These are phyloP conservation scores for Ceratocystis diversiconidia DNA, from an alignment of 2,329 filamentous ascomycete species.

Conservation along the genomic window DNA sequence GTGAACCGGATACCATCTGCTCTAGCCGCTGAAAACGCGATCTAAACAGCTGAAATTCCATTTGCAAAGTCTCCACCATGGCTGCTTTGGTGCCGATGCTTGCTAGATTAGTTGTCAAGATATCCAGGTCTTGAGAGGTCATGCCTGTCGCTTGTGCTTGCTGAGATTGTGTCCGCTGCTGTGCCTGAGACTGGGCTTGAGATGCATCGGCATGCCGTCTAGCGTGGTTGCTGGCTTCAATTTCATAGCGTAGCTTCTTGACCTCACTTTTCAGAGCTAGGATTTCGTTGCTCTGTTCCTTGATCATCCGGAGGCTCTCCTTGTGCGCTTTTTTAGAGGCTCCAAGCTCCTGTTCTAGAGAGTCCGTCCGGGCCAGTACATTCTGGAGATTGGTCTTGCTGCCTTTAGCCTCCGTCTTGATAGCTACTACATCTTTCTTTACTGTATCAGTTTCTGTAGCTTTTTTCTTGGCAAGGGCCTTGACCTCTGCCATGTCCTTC, in stretches of 20 bases:
- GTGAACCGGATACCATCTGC: conserved; percentile 1
- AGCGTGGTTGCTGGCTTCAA: conserved; percentile 24
- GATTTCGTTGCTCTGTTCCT: conserved; percentile 21
- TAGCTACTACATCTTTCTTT: not conserved
- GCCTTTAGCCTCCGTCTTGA: not conserved
- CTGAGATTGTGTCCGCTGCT: conserved; percentile 10
- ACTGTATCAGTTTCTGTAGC: not conserved
- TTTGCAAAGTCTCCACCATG: conserved; percentile 29
- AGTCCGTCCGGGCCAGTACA: not conserved
- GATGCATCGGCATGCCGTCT: conserved; percentile 24
- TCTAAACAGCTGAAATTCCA: conserved; percentile 31
- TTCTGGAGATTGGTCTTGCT: conserved; percentile 2
- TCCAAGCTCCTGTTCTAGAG: conserved; percentile 21
- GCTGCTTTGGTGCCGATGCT: conserved; percentile 28
- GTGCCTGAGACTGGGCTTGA: conserved; percentile 21
- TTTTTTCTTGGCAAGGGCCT: not conserved
- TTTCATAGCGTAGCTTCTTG: conserved; percentile 8
- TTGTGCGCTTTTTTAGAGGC: conserved; percentile 22
- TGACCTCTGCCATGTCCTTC: conserved; percentile 1
- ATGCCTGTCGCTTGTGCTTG: conserved; percentile 13
- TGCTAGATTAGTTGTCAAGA: conserved; percentile 28
- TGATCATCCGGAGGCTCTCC: conserved; percentile 21
- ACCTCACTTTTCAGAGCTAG: conserved; percentile 21
- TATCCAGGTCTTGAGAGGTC: conserved; percentile 27
- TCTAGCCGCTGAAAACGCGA: conserved; percentile 27